Conservation (phyloP, 345 rosid genomes). For the Kernera saxatilis region DNA sequence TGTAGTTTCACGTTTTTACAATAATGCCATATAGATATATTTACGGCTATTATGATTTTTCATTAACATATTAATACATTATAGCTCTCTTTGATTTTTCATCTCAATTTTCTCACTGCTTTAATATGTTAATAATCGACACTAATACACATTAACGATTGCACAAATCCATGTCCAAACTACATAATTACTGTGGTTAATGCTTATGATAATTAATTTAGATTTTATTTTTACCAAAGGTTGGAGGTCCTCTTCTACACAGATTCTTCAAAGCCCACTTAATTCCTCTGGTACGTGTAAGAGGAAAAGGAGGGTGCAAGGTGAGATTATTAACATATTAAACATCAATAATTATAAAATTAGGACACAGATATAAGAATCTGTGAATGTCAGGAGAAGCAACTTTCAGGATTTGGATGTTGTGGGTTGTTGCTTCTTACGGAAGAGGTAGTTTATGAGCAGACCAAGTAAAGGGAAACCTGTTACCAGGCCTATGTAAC, state of each 20-base stretch:
- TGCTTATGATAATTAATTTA: background rate
- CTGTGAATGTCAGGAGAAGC: background rate
- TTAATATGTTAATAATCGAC: too few relatives aligned
- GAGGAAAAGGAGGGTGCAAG: background rate
- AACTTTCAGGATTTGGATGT: slow-evolving; percentile 2
- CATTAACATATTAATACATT: too few relatives aligned
- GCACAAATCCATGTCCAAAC: background rate
- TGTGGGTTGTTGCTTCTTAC: slow-evolving; percentile 37
- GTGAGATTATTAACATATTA: background rate
- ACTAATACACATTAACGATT: background rate
- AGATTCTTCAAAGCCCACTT: background rate
- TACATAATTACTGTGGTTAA: background rate
- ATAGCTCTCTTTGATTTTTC: too few relatives aligned
- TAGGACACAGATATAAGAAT: background rate
- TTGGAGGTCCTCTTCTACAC: background rate
- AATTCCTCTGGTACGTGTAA: background rate
- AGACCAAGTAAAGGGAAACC: slow-evolving; percentile 65
- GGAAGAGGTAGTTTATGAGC: slow-evolving; percentile 32
- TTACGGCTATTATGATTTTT: too few relatives aligned
- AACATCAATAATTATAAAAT: background rate
- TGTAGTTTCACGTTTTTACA: background rate
- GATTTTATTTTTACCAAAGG: background rate
- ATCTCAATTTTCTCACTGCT: too few relatives aligned
- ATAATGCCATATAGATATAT: background rate
- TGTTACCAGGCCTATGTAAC: slow-evolving; percentile 49